These are phyloP conservation scores for Tricholoma terreum DNA, from an alignment of 768 basidiomycete species.

Conservation along the genomic window DNA sequence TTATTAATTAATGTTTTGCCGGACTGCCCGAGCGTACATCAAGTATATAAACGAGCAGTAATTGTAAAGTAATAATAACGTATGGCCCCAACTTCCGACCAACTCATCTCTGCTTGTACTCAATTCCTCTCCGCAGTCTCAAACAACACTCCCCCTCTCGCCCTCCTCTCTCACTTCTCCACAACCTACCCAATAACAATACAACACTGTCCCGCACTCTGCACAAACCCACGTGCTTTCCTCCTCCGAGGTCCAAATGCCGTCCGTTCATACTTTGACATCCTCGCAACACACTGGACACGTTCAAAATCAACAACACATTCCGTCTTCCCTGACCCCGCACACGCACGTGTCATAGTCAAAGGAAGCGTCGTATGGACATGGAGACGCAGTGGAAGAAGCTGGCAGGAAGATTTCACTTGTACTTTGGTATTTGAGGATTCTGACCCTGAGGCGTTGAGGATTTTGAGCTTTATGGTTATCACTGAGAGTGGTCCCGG, in stretches of 20 bases:
- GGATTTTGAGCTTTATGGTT: slow-evolving; percentile 40
- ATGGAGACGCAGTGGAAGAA: slow-evolving; percentile 41
- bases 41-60: too few relatives aligned
- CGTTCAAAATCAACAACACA: slow-evolving; percentile 29
- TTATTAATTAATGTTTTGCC: too few relatives aligned
- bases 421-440: slow-evolving; percentile 43
- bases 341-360: slow-evolving; percentile 28
- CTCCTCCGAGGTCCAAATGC: slow-evolving; percentile 42
- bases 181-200: slow-evolving; percentile 34
- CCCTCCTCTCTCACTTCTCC: slow-evolving; percentile 39
- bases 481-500: slow-evolving; percentile 35
- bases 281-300: slow-evolving; percentile 43
- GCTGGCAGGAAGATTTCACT: slow-evolving; percentile 45
- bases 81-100: slow-evolving; percentile 22
- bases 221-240: slow-evolving; percentile 31
- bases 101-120: slow-evolving; percentile 32
- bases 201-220: slow-evolving; percentile 38
- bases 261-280: slow-evolving; percentile 48
- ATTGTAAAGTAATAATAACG: not conserved
- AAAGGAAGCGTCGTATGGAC: slow-evolving; percentile 42
- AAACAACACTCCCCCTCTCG: slow-evolving; percentile 28
- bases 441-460: slow-evolving; percentile 27
- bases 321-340: slow-evolving; percentile 21
- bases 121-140: slow-evolving; percentile 38
- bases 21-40: too few relatives aligned